These are phyloP conservation scores for Podaxis sp. DNA, from an alignment of 768 basidiomycete species.

Conservation along the genomic window DNA sequence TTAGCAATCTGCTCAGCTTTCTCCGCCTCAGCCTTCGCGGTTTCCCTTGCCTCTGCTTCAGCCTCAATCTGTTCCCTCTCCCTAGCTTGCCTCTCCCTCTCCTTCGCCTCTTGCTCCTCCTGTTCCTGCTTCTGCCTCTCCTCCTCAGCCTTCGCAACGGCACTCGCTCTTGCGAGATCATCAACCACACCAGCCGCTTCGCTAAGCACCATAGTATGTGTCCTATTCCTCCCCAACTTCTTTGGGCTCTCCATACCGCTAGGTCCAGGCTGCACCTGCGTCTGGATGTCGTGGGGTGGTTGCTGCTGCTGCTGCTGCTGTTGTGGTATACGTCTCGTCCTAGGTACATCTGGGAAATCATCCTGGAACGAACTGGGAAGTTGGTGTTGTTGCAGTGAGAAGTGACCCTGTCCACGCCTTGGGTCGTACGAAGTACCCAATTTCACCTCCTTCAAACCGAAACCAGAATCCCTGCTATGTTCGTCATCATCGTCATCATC, in stretches of 20 bases:
- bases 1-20: neutral
- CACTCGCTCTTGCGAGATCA: constrained; percentile 26
- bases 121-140: constrained; percentile 14
- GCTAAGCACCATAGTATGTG: constrained; percentile 75
- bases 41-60: neutral
- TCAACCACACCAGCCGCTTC: constrained; percentile 37
- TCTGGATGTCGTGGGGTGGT: neutral
- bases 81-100: neutral
- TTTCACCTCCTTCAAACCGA: constrained; percentile 4
- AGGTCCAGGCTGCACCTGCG: neutral
- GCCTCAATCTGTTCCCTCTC: neutral
- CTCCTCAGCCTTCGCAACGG: constrained; percentile 2
- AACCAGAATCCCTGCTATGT: constrained; percentile 29
- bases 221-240: constrained; percentile 53
- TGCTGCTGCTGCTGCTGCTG: neutral
- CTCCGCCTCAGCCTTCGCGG: neutral
- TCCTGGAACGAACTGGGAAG: constrained; percentile 3
- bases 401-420: neutral
- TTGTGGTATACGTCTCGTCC: constrained; percentile 3
- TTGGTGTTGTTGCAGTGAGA: constrained; percentile 4
- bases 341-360: constrained; percentile 4
- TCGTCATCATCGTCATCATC: constrained; percentile 22
- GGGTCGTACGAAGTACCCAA: constrained; percentile 13
- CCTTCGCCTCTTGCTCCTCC: constrained; percentile 17
- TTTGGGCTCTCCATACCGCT: constrained; percentile 35